Evolutionary conservation across 352 stramenopile genomes (phyloP), one percentile per base, ranked within the genome.

Genomic region (Phytophthora megakarya): DNA sequence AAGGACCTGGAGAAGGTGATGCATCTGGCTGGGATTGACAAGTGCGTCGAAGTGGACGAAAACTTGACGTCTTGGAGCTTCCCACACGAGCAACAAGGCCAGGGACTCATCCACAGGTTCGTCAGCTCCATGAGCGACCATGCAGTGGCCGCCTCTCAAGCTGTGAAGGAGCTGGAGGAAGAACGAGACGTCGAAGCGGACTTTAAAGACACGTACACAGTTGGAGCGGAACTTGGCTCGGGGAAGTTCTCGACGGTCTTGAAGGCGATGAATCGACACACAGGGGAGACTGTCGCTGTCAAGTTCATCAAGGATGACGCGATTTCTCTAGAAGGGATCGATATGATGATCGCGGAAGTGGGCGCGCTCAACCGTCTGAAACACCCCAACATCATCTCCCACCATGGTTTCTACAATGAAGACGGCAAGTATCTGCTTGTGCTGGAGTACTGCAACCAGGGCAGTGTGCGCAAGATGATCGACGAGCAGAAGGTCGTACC

Each of bases 381-480:
- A 52, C 88, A 97, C 60, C 70, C 72, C 3, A 89, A 96, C 62
- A 85, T 97, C 43, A 88, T 97, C 53, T 61, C 69, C 10, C 75
- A 96, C 65, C 75, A 90, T 52, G 87, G 91, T 1, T 88, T 96
- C 51, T 96, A 84, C 61, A 80, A 86, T 13, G 85, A 89, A 38
- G 58, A 76, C 19, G 80, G 81, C 57, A 90, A 84, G 63, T 92
- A 95, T 47, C 81, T 87, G 65, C 75, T 97, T 19, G 80, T 97
- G 49, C 81, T 97, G 54, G 89, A 97, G 64, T 84, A 93, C 43
- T 93, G 89, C 65, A 75, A 80, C 30, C 82, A 76, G 15, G 89
- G 89, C 18, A 93, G 93, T 35, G 75, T 98, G 3, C 89, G 90
- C 42, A 76, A 90, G 22, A 51, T 92, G 32, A 77, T 98, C 12